phyloP scores from a whole-genome alignment of 768 basidiomycete species.

The Tremella fuciformis region DNA sequence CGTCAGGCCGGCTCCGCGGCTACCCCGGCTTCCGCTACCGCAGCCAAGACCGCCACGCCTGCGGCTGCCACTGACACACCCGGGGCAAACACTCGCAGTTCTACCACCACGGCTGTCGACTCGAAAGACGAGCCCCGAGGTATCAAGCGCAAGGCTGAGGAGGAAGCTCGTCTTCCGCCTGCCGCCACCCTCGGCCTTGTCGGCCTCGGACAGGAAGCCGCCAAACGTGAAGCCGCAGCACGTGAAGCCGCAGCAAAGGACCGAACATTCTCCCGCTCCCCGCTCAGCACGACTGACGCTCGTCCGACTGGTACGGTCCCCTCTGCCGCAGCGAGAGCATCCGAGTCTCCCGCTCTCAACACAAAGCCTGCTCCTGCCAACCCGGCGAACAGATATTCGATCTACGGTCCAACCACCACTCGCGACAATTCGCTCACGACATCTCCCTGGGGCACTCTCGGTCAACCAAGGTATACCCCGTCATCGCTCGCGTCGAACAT shows the following conservation, averaged over 20 bases:
- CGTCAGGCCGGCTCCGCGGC: not conserved
- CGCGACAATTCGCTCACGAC: conserved; percentile 23
- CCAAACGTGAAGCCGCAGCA: conserved; percentile 12
- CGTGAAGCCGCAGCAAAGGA: conserved; percentile 23
- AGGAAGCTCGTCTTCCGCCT: conserved; percentile 20
- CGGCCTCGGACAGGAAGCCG: conserved; percentile 8
- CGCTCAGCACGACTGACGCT: conserved; percentile 12
- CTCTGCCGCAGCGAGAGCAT: not conserved
- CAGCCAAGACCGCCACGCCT: not conserved
- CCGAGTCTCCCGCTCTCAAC: conserved; percentile 3
- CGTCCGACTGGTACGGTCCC: not conserved
- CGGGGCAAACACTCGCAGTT: not conserved
- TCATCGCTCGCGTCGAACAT: not conserved
- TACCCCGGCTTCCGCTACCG: conserved; percentile 14
- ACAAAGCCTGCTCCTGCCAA: not conserved
- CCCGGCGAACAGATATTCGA: conserved; percentile 30
- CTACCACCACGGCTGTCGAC: conserved; percentile 17
- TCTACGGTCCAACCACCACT: conserved; percentile 34
- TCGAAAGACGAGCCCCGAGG: conserved; percentile 36
- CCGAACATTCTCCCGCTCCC: conserved; percentile 26
- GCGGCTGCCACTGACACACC: not conserved
- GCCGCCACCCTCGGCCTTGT: conserved; percentile 21
- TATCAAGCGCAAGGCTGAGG: conserved; percentile 45
- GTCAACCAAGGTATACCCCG: conserved; percentile 4
- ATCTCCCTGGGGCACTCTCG: conserved; percentile 31